Conservation (phyloP, 768 basidiomycete genomes). For the Trametes elegans region DNA sequence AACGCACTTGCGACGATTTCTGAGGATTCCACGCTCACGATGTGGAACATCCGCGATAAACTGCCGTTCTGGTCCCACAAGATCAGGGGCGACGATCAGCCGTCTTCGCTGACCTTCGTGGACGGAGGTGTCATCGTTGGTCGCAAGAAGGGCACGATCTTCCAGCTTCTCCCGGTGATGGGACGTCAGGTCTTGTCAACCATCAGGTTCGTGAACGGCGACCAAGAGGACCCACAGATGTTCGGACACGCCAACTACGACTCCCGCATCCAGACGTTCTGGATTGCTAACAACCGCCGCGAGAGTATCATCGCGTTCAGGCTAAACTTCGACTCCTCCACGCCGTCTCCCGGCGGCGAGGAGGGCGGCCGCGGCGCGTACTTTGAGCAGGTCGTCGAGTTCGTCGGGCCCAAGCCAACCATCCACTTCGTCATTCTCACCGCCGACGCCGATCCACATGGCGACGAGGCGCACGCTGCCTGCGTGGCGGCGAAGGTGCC, state of each 20-base stretch:
- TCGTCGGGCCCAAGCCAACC: slow-evolving; percentile 77
- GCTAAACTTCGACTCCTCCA: slow-evolving; percentile 61
- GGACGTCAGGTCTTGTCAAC: slow-evolving; percentile 74
- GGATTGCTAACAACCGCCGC: slow-evolving; percentile 83
- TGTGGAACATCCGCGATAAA: slow-evolving; percentile 81
- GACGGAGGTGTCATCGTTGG: slow-evolving; percentile 85
- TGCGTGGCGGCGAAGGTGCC: slow-evolving; percentile 79
- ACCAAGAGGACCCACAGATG: slow-evolving; percentile 77
- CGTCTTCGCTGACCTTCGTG: slow-evolving; percentile 82
- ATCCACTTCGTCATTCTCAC: slow-evolving; percentile 89
- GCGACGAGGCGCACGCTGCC: slow-evolving; percentile 80
- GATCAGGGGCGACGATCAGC: slow-evolving; percentile 75
- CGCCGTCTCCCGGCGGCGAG: slow-evolving; percentile 52
- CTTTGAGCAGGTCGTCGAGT: slow-evolving; percentile 82
- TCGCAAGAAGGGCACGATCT: slow-evolving; percentile 78
- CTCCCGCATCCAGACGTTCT: slow-evolving; percentile 79
- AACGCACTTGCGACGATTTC: slow-evolving; percentile 79
- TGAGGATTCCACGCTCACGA: slow-evolving; percentile 75
- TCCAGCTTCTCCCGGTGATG: slow-evolving; percentile 78
- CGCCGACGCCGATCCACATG: slow-evolving; percentile 78
- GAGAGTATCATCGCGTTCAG: slow-evolving; percentile 83
- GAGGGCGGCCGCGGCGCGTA: slow-evolving; percentile 51
- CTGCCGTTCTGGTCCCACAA: slow-evolving; percentile 73
- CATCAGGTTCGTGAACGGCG: slow-evolving; percentile 71
- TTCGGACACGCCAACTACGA: slow-evolving; percentile 88